Percentiles rank a stretch among this genome's conserved stretches.
These are phyloP conservation scores for Sclerospora graminicola DNA, from an alignment of 352 stramenopile genomes.

Conservation along the genomic window DNA sequence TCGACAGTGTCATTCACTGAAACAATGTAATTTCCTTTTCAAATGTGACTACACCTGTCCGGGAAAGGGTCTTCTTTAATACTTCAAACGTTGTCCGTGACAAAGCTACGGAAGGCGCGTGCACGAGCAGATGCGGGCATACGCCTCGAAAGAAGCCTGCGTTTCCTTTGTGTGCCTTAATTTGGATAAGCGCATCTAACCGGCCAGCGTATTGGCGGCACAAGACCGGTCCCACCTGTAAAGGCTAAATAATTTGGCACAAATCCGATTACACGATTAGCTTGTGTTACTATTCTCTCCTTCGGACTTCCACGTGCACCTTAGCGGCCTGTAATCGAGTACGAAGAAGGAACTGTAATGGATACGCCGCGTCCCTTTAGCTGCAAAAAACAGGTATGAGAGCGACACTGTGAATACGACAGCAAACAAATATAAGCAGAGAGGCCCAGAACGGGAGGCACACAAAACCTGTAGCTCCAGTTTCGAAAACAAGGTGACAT, in stretches of 20 bases:
- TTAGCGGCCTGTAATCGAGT: constrained; percentile 32
- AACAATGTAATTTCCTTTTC: no score
- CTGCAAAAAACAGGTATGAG: constrained; percentile 63
- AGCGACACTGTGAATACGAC: constrained; percentile 54
- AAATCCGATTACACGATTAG: no score
- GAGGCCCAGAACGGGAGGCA: constrained; percentile 13
- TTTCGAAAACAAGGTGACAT: constrained; percentile 28
- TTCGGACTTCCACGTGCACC: constrained; percentile 17
- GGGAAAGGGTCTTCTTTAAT: constrained; percentile 81
- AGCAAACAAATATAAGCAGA: constrained; percentile 31
- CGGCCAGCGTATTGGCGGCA: constrained; percentile 66
- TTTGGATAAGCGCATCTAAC: constrained; percentile 70
- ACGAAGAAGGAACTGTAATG: constrained; percentile 53
- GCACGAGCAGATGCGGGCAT: constrained; percentile 89
- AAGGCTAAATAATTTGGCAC: constrained; percentile 11
- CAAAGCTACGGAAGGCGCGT: constrained; percentile 96
- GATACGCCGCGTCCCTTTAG: constrained; percentile 49
- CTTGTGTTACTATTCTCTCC: not conserved
- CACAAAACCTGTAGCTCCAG: constrained; percentile 47
- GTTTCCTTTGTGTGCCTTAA: constrained; percentile 89
- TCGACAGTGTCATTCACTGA: no score
- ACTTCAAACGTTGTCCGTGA: constrained; percentile 99
- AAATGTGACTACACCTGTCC: no score
- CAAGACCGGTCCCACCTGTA: constrained; percentile 34
- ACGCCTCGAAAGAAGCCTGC: constrained; percentile 93